Base-by-base conservation (phyloP, 139 green algal species). In the Spirogloea muscicola region DNA sequence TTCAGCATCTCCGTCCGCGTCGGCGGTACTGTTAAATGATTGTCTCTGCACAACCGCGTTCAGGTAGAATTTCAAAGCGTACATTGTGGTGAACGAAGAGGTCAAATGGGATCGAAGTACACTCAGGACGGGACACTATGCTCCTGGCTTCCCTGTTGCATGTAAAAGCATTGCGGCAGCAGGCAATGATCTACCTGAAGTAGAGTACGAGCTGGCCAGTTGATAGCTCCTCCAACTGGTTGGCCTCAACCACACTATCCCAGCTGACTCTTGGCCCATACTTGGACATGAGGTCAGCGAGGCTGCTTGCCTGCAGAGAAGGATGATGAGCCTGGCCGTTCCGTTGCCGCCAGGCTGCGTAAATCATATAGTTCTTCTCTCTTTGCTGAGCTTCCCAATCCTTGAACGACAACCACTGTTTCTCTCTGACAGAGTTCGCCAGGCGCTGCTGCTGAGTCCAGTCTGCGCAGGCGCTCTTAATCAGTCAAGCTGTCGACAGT, bases 1-100 rank as follows among this genome's bases (percentile, higher is more conserved):
- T 66, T 18, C 10, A 68, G 21, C 65, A 74, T 74, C n/a, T 74
- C 31, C 52, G 42, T 25, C 33, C 39, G 39, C n/a, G 65, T 74
- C 21, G 49, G 40, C 37, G 65, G 65, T 42, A 74, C 41, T 48
- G 39, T 68, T 25, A 74, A 13, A 31, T 74, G 65, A 66, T 65
- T 65, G n/a, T 66, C 34, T 37, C 65, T n/a, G n/a, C n/a, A n/a
- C n/a, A n/a, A n/a, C n/a, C n/a, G n/a, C n/a, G n/a, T n/a, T n/a
- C n/a, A n/a, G n/a, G n/a, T n/a, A n/a, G n/a, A n/a, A n/a, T n/a
- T n/a, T n/a, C n/a, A n/a, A n/a, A n/a, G n/a, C n/a, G n/a, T n/a
- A n/a, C n/a, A n/a, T n/a, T n/a, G n/a, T n/a, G n/a, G n/a, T n/a
- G n/a, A n/a, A n/a, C n/a, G n/a, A n/a, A n/a, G n/a, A n/a, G n/a